phyloP scores from a whole-genome alignment of 768 basidiomycete species.

The Rhizopogon vulgaris region DNA sequence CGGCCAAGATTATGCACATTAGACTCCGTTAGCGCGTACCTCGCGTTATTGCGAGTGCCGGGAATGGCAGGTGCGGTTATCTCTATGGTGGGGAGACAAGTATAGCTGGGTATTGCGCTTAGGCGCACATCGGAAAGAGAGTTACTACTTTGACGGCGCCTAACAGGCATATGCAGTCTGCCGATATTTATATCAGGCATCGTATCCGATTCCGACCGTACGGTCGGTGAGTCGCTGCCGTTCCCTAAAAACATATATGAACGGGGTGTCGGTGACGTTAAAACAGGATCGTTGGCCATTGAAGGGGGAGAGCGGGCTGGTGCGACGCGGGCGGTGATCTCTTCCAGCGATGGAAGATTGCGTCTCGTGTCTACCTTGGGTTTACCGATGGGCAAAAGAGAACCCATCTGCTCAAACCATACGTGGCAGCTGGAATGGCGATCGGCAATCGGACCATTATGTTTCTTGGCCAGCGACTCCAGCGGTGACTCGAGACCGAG shows the following conservation, averaged over 20 bases:
- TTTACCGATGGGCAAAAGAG: constrained; percentile 34
- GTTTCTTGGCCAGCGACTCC: constrained; percentile 29
- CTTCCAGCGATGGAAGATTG: constrained; percentile 63
- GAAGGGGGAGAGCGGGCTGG: not conserved
- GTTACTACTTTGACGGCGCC: constrained; percentile 15
- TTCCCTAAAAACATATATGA: constrained; percentile 28
- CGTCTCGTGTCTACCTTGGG: constrained; percentile 12
- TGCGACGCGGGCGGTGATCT: constrained; percentile 62
- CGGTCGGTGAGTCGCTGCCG: constrained; percentile 6
- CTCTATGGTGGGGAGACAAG: constrained; percentile 36
- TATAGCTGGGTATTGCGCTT: constrained; percentile 24
- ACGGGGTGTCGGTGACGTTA: constrained; percentile 10
- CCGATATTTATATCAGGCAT: constrained; percentile 28
- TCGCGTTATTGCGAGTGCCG: constrained; percentile 35
- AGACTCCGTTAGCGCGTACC: constrained; percentile 44
- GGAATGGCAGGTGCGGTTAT: constrained; percentile 46
- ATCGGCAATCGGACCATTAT: not conserved
- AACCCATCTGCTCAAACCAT: constrained; percentile 68
- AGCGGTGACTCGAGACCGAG: constrained; percentile 61
- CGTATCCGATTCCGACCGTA: constrained; percentile 12
- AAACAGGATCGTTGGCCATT: not conserved
- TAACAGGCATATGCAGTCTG: constrained; percentile 37
- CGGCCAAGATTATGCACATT: constrained; percentile 50
- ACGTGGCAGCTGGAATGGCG: not conserved
- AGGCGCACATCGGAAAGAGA: constrained; percentile 3